Evolutionary conservation across 2,329 filamentous ascomycete species (phyloP).

Genomic region (Fusarium musae): DNA sequence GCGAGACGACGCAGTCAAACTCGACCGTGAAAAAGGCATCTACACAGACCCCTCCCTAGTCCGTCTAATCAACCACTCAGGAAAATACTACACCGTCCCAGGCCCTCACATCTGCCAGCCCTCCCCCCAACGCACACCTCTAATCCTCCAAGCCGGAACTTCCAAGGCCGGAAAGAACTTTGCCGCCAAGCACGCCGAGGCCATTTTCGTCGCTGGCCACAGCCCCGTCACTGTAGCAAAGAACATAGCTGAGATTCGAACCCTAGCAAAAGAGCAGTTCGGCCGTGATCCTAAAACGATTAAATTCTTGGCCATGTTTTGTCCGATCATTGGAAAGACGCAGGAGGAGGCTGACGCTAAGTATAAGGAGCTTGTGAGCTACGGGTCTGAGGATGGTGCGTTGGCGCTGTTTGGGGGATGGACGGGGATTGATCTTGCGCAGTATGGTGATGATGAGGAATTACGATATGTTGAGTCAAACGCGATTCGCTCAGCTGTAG

Average conservation of each 20-base stretch:
- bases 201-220: constrained; percentile 76
- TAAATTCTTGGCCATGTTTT: constrained; percentile 75
- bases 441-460: constrained; percentile 74
- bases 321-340: constrained; percentile 72
- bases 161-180: constrained; percentile 74
- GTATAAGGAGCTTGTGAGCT: constrained; percentile 68
- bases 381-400: constrained; percentile 71
- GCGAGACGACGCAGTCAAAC: constrained; percentile 72
- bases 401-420: constrained; percentile 79
- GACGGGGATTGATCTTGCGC: constrained; percentile 68
- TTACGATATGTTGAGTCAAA: constrained; percentile 70
- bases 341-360: constrained; percentile 74
- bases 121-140: constrained; percentile 73
- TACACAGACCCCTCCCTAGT: constrained; percentile 66
- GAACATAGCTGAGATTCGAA: constrained; percentile 71
- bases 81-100: constrained; percentile 71
- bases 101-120: constrained; percentile 76
- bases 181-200: constrained; percentile 76
- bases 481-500: constrained; percentile 64
- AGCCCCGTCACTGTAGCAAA: constrained; percentile 69
- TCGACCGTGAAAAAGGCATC: constrained; percentile 66
- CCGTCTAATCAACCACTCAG: constrained; percentile 72
- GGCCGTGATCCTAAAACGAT: constrained; percentile 69
- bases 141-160: constrained; percentile 77
- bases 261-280: constrained; percentile 62